A percentile compares a stretch with the other conserved stretches of the same genome.
Conservation (phyloP, 345 rosid genomes). For the Heritiera fomes region DNA sequence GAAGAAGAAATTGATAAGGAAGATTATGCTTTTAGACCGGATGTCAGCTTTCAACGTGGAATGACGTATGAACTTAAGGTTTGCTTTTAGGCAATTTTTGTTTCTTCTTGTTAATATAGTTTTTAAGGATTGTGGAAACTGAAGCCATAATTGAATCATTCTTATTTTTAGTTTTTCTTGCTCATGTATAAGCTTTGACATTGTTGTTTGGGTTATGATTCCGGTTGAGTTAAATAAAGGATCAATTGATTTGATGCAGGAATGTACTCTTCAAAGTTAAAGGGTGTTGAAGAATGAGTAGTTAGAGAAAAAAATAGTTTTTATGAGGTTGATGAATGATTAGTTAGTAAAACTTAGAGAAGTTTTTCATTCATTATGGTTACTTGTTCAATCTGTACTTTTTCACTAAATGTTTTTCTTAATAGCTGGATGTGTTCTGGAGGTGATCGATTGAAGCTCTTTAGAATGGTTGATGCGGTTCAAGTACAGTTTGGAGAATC, state of each 20-base stretch:
- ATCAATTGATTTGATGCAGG: too few relatives aligned
- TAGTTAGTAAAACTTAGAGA: background rate
- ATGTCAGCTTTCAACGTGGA: slow-evolving; percentile 28
- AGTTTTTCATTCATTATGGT: background rate
- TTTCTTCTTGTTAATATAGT: background rate
- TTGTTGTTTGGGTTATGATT: too few relatives aligned
- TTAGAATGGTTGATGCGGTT: background rate
- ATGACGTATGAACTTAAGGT: slow-evolving; percentile 44
- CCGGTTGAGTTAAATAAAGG: background rate
- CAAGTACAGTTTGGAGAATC: background rate
- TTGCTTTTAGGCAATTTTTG: background rate
- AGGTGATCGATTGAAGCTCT: background rate
- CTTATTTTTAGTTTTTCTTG: background rate
- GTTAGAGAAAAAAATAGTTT: background rate
- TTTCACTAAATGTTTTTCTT: too few relatives aligned
- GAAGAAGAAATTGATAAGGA: slow-evolving; percentile 32
- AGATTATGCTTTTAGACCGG: slow-evolving; percentile 47
- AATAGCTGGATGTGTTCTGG: background rate
- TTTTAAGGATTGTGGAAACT: background rate
- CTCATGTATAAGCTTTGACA: too few relatives aligned
- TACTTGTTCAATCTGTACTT: background rate
- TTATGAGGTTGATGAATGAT: background rate
- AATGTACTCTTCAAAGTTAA: too few relatives aligned
- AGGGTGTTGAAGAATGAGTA: too few relatives aligned
- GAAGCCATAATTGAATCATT: background rate